Evolutionary conservation across 768 basidiomycete species (phyloP).

Genomic region (Strobilomyces dryophilus): DNA sequence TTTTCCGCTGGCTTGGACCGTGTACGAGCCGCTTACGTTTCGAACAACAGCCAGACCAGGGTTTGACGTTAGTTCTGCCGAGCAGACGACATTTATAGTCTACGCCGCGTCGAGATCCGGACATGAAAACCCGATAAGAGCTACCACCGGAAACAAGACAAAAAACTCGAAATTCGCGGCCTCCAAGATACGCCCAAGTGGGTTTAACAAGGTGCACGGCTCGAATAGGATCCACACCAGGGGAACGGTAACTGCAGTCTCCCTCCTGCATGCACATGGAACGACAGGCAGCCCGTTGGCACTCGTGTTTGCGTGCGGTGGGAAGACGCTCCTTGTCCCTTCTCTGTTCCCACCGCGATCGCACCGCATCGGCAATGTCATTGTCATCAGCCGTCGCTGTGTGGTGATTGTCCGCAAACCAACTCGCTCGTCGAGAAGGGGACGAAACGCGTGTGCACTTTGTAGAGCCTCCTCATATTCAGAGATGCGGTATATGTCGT

Average conservation of each 20-base stretch:
- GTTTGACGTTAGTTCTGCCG: slow-evolving; percentile 12
- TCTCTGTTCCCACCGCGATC: slow-evolving; percentile 7
- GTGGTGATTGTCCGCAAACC: slow-evolving; percentile 31
- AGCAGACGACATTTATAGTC: slow-evolving; percentile 6
- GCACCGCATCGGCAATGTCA: slow-evolving; percentile 2
- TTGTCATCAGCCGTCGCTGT: slow-evolving; percentile 1
- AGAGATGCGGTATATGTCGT: slow-evolving; percentile 40
- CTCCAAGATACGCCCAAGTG: neutral
- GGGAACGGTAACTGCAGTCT: neutral
- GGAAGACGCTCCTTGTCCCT: slow-evolving; percentile 14
- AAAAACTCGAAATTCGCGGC: slow-evolving; percentile 6
- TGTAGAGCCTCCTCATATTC: slow-evolving; percentile 35
- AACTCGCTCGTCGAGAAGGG: neutral
- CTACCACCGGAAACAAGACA: slow-evolving; percentile 5
- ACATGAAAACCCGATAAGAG: slow-evolving; percentile 18
- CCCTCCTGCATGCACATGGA: slow-evolving; percentile 12
- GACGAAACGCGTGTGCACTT: slow-evolving; percentile 21
- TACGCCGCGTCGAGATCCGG: slow-evolving; percentile 12
- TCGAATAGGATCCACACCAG: slow-evolving; percentile 16
- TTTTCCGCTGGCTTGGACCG: neutral
- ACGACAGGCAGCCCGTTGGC: slow-evolving; percentile 6
- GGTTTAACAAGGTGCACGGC: slow-evolving; percentile 7
- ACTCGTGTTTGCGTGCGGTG: slow-evolving; percentile 12
- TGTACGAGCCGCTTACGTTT: slow-evolving; percentile 17
- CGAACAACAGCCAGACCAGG: neutral